phyloP scores from a whole-genome alignment of 768 basidiomycete genomes.

The Suillus tomentosus region DNA sequence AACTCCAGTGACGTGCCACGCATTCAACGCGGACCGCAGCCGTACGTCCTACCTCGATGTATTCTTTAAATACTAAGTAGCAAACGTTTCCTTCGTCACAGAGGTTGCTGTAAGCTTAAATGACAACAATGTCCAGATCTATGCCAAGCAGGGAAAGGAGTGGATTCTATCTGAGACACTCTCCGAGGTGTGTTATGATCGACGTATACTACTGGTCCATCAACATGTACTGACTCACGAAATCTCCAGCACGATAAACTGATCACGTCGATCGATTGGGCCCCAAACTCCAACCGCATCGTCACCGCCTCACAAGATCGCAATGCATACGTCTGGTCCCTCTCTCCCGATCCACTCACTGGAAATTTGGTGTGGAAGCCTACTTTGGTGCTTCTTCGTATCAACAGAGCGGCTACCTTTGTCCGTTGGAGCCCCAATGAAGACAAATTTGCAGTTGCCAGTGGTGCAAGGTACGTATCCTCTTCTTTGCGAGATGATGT shows the following conservation, averaged over 20 bases:
- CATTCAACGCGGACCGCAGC: slow-evolving; percentile 85
- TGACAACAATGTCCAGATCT: slow-evolving; percentile 85
- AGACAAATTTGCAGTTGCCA: slow-evolving; percentile 98
- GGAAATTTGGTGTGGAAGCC: slow-evolving; percentile 88
- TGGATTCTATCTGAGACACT: slow-evolving; percentile 78
- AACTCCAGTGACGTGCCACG: slow-evolving; percentile 83
- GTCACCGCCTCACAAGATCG: slow-evolving; percentile 99
- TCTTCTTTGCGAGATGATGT: neutral
- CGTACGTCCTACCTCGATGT: slow-evolving; percentile 55
- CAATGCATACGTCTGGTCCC: slow-evolving; percentile 98
- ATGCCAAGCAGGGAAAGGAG: slow-evolving; percentile 60
- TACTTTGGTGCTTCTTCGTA: slow-evolving; percentile 89
- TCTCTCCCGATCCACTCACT: slow-evolving; percentile 69
- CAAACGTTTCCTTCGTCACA: slow-evolving; percentile 34
- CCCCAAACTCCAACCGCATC: slow-evolving; percentile 93
- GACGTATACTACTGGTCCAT: neutral
- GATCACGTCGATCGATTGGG: slow-evolving; percentile 99
- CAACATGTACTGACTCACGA: slow-evolving; percentile 3
- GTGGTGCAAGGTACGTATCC: slow-evolving; percentile 77
- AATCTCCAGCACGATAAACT: slow-evolving; percentile 89
- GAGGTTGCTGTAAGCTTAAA: slow-evolving; percentile 93
- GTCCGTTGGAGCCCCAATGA: slow-evolving; percentile 97
- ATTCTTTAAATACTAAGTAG: neutral
- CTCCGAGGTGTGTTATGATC: slow-evolving; percentile 63
- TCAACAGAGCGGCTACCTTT: slow-evolving; percentile 94